These are phyloP conservation scores for Lepidium sativum DNA, from an alignment of 345 rosid species.

Conservation along the genomic window DNA sequence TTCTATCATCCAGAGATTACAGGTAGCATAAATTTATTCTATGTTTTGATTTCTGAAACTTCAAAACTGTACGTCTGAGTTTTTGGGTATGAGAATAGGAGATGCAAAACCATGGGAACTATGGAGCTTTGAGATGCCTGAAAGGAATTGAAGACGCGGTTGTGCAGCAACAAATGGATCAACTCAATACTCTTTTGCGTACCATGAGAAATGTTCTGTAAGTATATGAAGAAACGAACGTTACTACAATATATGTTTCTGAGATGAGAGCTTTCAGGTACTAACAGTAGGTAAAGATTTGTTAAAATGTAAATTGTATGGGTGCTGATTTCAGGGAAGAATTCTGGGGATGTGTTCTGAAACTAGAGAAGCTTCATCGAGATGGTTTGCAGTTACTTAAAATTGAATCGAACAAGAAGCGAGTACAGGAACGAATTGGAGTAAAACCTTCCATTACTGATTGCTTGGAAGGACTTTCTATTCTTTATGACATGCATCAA, in stretches of 20 bases:
- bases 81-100: constrained; percentile 24
- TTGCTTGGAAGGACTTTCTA: constrained; percentile 65
- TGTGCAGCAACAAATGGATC: constrained; percentile 60
- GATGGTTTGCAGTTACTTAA: constrained; percentile 48
- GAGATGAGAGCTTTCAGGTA: background rate
- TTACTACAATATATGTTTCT: background rate
- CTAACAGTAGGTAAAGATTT: background rate
- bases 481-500: constrained; percentile 57
- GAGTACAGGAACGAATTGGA: constrained; percentile 51
- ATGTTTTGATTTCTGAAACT: background rate
- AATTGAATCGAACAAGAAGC: constrained; percentile 37
- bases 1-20: constrained; percentile 60
- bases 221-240: background rate
- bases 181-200: constrained; percentile 43
- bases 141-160: constrained; percentile 50
- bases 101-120: constrained; percentile 42
- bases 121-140: constrained; percentile 44
- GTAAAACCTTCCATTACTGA: constrained; percentile 57
- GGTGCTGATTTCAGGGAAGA: constrained; percentile 41
- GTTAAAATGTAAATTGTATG: background rate
- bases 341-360: constrained; percentile 41
- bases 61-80: background rate
- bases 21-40: constrained; percentile 22
- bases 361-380: constrained; percentile 43
- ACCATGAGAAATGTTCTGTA: constrained; percentile 55